Conservation (phyloP, 1,284 basidiomycete species). For the Anthracocystis setariae region DNA sequence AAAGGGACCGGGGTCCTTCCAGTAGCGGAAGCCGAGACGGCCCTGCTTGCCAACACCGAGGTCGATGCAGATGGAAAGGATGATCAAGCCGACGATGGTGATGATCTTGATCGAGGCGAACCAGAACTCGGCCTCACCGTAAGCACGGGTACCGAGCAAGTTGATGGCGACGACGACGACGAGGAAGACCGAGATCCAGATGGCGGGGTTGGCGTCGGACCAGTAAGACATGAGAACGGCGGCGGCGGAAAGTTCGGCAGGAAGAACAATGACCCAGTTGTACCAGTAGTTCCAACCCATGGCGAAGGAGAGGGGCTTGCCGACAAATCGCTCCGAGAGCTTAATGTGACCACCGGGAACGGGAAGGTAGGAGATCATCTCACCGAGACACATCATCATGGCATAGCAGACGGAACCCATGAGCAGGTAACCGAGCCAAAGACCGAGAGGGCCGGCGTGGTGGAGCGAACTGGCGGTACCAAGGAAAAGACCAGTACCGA, state of each 20-base stretch:
- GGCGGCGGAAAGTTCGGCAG: slow-evolving; percentile 81
- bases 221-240: slow-evolving; percentile 82
- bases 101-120: slow-evolving; percentile 65
- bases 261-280: slow-evolving; percentile 72
- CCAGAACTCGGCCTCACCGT: slow-evolving; percentile 70
- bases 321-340: slow-evolving; percentile 80
- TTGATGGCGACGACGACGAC: slow-evolving; percentile 80
- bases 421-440: slow-evolving; percentile 65
- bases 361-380: slow-evolving; percentile 72
- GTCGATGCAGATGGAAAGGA: slow-evolving; percentile 60
- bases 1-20: slow-evolving; percentile 69
- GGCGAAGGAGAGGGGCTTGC: slow-evolving; percentile 76
- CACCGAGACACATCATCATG: slow-evolving; percentile 69
- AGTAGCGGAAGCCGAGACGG: slow-evolving; percentile 57
- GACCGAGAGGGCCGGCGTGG: slow-evolving; percentile 69
- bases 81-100: slow-evolving; percentile 63
- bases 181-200: slow-evolving; percentile 80
- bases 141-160: slow-evolving; percentile 72
- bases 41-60: slow-evolving; percentile 56
- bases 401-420: slow-evolving; percentile 61
- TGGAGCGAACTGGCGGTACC: slow-evolving; percentile 75
- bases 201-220: slow-evolving; percentile 74
- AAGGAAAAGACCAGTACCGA: slow-evolving; percentile 72
- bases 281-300: slow-evolving; percentile 76
- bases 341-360: slow-evolving; percentile 80